These are phyloP conservation scores for Phytophthora pluvialis DNA, from an alignment of 352 stramenopile genomes.

Conservation along the genomic window DNA sequence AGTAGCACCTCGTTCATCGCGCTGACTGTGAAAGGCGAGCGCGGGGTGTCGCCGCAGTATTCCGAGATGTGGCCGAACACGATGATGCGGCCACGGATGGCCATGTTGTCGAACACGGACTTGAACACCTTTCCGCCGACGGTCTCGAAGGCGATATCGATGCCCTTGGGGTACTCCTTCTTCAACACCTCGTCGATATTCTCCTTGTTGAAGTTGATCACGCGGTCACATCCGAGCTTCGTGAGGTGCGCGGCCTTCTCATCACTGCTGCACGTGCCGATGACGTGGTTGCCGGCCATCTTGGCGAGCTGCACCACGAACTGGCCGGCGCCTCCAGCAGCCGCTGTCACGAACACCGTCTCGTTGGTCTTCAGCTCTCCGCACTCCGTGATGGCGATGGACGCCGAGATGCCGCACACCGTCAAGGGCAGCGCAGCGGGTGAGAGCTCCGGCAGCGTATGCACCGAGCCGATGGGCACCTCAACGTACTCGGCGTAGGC, in stretches of 20 bases:
- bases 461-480: conserved; percentile 35
- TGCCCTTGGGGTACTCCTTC: conserved; percentile 38
- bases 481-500: conserved; percentile 52
- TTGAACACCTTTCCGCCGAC: conserved; percentile 45
- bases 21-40: conserved; percentile 32
- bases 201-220: conserved; percentile 85
- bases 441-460: conserved; percentile 37
- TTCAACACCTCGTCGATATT: conserved; percentile 36
- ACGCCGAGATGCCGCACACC: conserved; percentile 54
- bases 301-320: conserved; percentile 86
- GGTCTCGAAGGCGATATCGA: conserved; percentile 42
- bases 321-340: conserved; percentile 74
- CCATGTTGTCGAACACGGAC: conserved; percentile 50
- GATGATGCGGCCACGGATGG: conserved; percentile 47
- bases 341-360: conserved; percentile 61
- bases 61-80: conserved; percentile 52
- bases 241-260: conserved; percentile 81
- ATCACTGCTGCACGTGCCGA: conserved; percentile 78
- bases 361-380: conserved; percentile 56
- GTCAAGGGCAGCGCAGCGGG: conserved; percentile 41
- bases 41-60: conserved; percentile 36
- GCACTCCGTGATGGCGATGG: conserved; percentile 53
- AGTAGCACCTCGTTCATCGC: conserved; percentile 39
- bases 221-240: conserved; percentile 59
- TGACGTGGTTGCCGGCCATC: conserved; percentile 74